Percentiles rank a stretch among this genome's conserved stretches.
Evolutionary conservation across 495 filamentous ascomycete genomes (phyloP).

Genomic region (Talaromyces borbonicus): DNA sequence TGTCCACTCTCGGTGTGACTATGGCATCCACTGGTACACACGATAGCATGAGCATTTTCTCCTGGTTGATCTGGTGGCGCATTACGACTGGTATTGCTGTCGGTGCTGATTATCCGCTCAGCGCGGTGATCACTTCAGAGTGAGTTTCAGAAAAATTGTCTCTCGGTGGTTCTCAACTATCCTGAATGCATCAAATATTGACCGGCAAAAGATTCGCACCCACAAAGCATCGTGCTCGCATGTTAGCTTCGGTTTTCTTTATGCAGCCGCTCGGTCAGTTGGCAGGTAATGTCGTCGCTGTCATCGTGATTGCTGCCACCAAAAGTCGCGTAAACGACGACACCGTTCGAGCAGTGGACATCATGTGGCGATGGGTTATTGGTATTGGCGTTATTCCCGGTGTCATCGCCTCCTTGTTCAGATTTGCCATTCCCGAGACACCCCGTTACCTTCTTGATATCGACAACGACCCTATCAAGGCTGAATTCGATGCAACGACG

Average conservation of each 20-base stretch:
- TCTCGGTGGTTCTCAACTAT: too few species aligned
- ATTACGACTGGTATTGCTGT: conserved; percentile 49
- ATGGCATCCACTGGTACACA: conserved; percentile 32
- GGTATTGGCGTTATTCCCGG: conserved; percentile 53
- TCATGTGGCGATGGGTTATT: conserved; percentile 51
- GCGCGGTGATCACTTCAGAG: conserved; percentile 54
- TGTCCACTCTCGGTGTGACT: conserved; percentile 45
- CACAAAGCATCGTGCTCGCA: conserved; percentile 45
- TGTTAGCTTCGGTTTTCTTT: conserved; percentile 58
- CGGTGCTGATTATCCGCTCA: conserved; percentile 47
- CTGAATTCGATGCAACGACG: conserved; percentile 35
- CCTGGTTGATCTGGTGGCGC: conserved; percentile 50
- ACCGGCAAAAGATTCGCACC: conserved; percentile 41
- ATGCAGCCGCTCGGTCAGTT: conserved; percentile 59
- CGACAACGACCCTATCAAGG: conserved; percentile 35
- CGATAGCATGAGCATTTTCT: conserved; percentile 44
- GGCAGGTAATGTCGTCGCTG: conserved; percentile 43
- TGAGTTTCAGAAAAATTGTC: conserved; percentile 23
- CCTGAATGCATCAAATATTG: conserved; percentile 7
- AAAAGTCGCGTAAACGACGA: conserved; percentile 21
- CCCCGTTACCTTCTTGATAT: conserved; percentile 47
- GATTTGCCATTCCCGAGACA: conserved; percentile 53
- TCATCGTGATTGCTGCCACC: conserved; percentile 34
- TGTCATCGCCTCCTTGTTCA: conserved; percentile 45
- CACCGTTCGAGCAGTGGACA: conserved; percentile 29